Evolutionary conservation across 2,329 filamentous ascomycete species (phyloP).

Genomic region (Fusarium drepaniforme): DNA sequence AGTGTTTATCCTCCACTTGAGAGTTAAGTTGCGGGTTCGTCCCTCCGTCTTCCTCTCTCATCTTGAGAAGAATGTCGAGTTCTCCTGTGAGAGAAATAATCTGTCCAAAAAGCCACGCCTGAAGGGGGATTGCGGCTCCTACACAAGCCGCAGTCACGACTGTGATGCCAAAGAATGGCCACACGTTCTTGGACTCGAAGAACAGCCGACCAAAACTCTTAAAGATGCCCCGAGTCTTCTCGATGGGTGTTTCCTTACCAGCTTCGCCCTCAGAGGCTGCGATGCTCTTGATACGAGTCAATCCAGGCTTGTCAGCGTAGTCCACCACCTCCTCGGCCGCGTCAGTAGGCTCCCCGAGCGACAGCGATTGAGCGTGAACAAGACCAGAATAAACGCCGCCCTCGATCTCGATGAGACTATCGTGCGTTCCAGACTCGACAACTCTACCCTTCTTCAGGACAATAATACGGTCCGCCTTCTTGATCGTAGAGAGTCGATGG

Average conservation of each 20-base stretch:
- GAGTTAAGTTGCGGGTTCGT: conserved; percentile 33
- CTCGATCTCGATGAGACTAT: conserved; percentile 72
- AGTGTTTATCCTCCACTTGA: conserved; percentile 47
- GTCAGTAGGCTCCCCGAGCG: conserved; percentile 61
- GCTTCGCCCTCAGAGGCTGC: conserved; percentile 51
- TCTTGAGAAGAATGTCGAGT: neutral
- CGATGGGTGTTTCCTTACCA: conserved; percentile 37
- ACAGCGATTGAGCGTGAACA: conserved; percentile 73
- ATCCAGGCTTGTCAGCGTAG: conserved; percentile 55
- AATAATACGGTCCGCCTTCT: conserved; percentile 82
- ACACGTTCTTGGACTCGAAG: conserved; percentile 65
- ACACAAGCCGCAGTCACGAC: conserved; percentile 60
- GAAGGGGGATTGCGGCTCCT: conserved; percentile 60
- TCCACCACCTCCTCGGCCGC: conserved; percentile 49
- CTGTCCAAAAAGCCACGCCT: conserved; percentile 68
- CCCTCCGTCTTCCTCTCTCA: neutral
- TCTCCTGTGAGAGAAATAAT: conserved; percentile 53
- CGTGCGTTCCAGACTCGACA: conserved; percentile 81
- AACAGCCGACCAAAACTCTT: conserved; percentile 68
- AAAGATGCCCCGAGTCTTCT: conserved; percentile 58
- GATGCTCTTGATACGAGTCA: conserved; percentile 61
- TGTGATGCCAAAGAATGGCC: conserved; percentile 64
- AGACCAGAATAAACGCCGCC: conserved; percentile 75
- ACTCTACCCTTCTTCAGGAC: conserved; percentile 79
- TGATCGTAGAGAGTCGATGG: conserved; percentile 80